Evolutionary conservation across 768 basidiomycete genomes (phyloP).

Genomic region (Hypsizygus marmoreus): DNA sequence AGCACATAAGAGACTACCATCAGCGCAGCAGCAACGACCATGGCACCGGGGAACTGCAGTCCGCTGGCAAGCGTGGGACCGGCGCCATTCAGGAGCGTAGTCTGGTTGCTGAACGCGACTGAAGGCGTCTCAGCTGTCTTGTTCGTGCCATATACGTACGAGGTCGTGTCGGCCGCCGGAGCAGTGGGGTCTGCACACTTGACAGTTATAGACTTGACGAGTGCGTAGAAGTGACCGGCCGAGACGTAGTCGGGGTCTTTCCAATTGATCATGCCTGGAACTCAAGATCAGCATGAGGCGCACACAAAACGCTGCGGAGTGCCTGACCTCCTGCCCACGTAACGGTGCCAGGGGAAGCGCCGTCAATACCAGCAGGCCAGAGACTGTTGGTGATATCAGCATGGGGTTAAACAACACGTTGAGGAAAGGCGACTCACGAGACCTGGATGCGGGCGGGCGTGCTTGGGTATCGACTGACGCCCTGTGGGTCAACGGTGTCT

Average conservation of each 20-base stretch:
- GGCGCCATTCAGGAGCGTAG: slow-evolving; percentile 55
- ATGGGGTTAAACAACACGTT: not conserved
- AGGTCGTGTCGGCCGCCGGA: slow-evolving; percentile 49
- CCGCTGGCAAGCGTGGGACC: slow-evolving; percentile 7
- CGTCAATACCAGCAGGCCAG: slow-evolving; percentile 80
- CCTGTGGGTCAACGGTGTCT: slow-evolving; percentile 56
- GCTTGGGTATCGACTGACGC: slow-evolving; percentile 65
- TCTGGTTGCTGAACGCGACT: slow-evolving; percentile 59
- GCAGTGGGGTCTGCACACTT: slow-evolving; percentile 57
- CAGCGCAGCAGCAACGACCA: slow-evolving; percentile 26
- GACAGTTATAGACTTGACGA: slow-evolving; percentile 62
- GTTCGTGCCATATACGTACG: slow-evolving; percentile 67
- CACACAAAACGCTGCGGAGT: not conserved
- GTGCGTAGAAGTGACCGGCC: slow-evolving; percentile 74
- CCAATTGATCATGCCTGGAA: slow-evolving; percentile 73
- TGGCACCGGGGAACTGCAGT: slow-evolving; percentile 16
- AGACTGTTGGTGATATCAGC: slow-evolving; percentile 37
- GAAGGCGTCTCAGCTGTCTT: slow-evolving; percentile 51
- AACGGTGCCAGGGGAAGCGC: slow-evolving; percentile 66
- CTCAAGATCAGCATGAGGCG: not conserved
- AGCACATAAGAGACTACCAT: slow-evolving; percentile 22
- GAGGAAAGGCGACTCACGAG: slow-evolving; percentile 47
- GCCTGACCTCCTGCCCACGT: slow-evolving; percentile 69
- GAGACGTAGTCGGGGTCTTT: slow-evolving; percentile 72
- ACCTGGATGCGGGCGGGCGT: slow-evolving; percentile 84